Evolutionary conservation across 441 rosid genomes (phyloP).

Genomic region (Erodium trifolium): DNA sequence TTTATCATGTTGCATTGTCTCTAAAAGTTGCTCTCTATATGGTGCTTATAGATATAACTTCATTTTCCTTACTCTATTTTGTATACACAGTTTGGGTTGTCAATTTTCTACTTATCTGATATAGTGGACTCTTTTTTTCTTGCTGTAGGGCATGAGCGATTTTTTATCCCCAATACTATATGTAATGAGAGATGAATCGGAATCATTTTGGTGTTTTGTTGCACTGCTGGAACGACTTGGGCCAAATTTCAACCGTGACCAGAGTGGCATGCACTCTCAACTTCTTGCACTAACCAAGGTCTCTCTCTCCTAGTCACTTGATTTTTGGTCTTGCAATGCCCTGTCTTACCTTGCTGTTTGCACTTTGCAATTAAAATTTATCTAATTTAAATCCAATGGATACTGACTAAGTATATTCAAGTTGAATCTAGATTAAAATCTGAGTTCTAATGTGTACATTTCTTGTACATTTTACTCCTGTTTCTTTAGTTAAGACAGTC

Average conservation of each 20-base stretch:
- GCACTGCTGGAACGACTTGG: constrained; percentile 92
- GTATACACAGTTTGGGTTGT: neutral
- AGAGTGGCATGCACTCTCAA: constrained; percentile 96
- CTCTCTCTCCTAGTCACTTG: constrained; percentile 11
- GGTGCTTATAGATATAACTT: neutral
- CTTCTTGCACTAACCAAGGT: constrained; percentile 97
- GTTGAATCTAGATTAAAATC: too few species aligned
- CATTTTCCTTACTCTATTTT: neutral
- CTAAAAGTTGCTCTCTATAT: too few species aligned
- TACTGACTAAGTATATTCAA: too few species aligned
- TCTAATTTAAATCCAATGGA: too few species aligned
- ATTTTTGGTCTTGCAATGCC: too few species aligned
- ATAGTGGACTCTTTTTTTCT: neutral
- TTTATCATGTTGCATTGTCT: neutral
- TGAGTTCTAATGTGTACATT: too few species aligned
- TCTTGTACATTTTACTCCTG: too few species aligned
- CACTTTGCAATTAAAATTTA: too few species aligned
- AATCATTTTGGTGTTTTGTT: constrained; percentile 97
- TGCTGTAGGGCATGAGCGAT: constrained; percentile 92
- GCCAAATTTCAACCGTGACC: constrained; percentile 96
- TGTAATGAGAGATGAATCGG: constrained; percentile 84
- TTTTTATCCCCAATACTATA: constrained; percentile 81
- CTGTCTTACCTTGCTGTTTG: too few species aligned
- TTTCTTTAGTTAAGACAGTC: too few species aligned
- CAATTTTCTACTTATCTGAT: neutral